These are phyloP conservation scores for Mucor velutinosus DNA, from an alignment of 371 early-diverging fungal genomes.

Conservation along the genomic window DNA sequence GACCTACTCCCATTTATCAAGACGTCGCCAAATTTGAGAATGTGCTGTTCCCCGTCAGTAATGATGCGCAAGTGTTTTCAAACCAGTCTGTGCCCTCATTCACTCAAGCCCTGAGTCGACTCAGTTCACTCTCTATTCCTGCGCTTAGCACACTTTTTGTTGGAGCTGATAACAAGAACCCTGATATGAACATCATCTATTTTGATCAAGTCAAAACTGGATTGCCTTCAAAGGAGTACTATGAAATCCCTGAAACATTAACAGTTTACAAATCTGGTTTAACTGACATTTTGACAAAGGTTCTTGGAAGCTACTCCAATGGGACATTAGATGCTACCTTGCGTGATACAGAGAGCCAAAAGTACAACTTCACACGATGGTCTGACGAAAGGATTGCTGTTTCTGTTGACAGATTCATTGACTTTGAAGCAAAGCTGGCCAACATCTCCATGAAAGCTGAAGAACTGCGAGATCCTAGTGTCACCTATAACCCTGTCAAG, in stretches of 20 bases:
- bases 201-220: conserved; percentile 47
- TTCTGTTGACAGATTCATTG: conserved; percentile 42
- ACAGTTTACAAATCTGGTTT: conserved; percentile 41
- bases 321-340: neutral
- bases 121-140: conserved; percentile 9
- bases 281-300: conserved; percentile 16
- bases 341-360: conserved; percentile 13
- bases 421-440: conserved; percentile 56
- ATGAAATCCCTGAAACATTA: conserved; percentile 36
- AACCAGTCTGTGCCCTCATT: neutral
- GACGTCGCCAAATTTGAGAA: conserved; percentile 25
- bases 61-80: neutral
- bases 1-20: conserved; percentile 52
- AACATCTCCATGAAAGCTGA: conserved; percentile 32
- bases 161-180: conserved; percentile 50
- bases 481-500: conserved; percentile 54
- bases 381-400: conserved; percentile 15
- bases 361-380: conserved; percentile 9
- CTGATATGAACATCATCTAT: conserved; percentile 34
- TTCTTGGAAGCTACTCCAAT: conserved; percentile 16
- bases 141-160: conserved; percentile 37
- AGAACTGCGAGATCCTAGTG: conserved; percentile 49
- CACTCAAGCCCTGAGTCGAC: conserved; percentile 7
- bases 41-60: conserved; percentile 10
- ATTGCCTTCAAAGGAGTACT: conserved; percentile 65